Evolutionary conservation across 2,329 filamentous ascomycete genomes (phyloP).

Genomic region (Alternaria arbusti): DNA sequence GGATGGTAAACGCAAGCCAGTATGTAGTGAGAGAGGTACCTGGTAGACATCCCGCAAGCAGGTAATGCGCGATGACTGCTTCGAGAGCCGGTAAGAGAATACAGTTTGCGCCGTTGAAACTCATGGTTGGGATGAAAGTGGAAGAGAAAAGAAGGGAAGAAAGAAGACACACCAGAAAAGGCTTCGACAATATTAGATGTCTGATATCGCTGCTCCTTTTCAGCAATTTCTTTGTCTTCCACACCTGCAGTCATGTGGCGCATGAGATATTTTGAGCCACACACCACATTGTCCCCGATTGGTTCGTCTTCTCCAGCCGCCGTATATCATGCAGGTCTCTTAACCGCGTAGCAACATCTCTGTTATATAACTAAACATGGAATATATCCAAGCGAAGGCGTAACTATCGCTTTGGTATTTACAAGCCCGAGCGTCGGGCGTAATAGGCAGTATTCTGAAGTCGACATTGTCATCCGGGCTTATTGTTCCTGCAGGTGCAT

Average conservation of each 20-base stretch:
- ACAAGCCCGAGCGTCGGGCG: background rate
- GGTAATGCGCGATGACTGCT: conserved; percentile 22
- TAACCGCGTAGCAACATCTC: background rate
- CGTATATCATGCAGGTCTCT: background rate
- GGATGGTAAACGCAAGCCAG: conserved; percentile 22
- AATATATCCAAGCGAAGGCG: background rate
- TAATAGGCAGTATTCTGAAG: background rate
- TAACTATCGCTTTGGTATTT: background rate
- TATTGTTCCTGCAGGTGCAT: background rate
- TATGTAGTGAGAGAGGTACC: conserved; percentile 17
- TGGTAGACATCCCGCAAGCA: conserved; percentile 26
- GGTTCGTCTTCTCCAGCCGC: background rate
- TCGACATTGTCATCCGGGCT: background rate
- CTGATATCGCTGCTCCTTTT: background rate
- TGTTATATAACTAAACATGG: background rate
- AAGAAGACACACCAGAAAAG: background rate
- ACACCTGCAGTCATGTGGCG: background rate
- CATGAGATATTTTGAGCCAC: background rate
- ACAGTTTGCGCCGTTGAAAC: conserved; percentile 20
- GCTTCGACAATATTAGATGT: background rate
- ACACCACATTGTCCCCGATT: background rate
- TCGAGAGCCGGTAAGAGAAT: conserved; percentile 26
- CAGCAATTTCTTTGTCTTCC: background rate
- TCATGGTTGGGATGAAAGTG: conserved; percentile 11
- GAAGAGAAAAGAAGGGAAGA: conserved; percentile 27